These are phyloP conservation scores for Spongospora subterranea DNA, from an alignment of 208 protist species.

Conservation along the genomic window DNA sequence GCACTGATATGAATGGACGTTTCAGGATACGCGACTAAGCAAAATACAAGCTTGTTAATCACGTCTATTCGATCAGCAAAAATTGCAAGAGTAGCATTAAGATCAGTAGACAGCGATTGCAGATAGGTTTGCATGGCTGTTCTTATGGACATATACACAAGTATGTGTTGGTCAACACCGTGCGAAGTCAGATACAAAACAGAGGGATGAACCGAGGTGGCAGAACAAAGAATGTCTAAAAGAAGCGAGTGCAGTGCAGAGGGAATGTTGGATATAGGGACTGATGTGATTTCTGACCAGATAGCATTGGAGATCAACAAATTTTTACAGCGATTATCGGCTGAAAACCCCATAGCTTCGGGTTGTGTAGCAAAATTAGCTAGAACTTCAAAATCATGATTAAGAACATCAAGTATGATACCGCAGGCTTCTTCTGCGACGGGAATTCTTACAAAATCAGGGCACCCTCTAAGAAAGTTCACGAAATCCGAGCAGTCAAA, in stretches of 20 bases:
- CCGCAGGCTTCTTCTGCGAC: background rate
- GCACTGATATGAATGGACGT: too few species aligned
- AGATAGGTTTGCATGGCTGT: background rate
- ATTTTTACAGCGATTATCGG: background rate
- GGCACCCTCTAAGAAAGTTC: background rate
- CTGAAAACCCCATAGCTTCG: background rate
- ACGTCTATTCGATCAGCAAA: too few species aligned
- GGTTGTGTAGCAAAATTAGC: background rate
- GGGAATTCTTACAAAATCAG: background rate
- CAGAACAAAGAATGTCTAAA: background rate
- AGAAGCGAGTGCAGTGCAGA: background rate
- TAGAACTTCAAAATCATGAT: background rate
- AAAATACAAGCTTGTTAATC: too few species aligned
- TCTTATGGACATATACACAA: background rate
- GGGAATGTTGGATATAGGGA: background rate
- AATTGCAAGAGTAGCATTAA: too few species aligned
- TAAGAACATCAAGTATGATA: background rate
- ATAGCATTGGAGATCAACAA: background rate
- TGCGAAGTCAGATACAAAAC: background rate
- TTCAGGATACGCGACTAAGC: too few species aligned
- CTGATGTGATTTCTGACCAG: background rate
- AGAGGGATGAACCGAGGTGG: background rate
- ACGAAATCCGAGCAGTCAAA: background rate
- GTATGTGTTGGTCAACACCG: background rate
- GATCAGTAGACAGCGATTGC: background rate